A percentile compares a stretch with the other conserved stretches of the same genome.
Evolutionary conservation across 2,329 filamentous ascomycete genomes (phyloP).

Genomic region (Fusarium setosum): DNA sequence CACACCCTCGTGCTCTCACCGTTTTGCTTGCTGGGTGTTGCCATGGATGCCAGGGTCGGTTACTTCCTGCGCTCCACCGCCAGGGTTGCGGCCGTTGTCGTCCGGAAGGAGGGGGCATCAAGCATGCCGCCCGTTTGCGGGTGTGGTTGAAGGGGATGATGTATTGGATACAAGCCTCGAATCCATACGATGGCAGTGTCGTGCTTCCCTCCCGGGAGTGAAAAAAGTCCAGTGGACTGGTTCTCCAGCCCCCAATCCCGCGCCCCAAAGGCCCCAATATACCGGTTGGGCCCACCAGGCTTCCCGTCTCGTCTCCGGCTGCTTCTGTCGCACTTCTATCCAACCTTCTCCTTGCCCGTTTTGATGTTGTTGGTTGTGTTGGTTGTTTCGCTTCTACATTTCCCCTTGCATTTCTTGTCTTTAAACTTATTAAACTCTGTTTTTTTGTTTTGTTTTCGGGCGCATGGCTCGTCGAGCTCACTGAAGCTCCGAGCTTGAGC

Average conservation of each 20-base stretch:
- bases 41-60: no score
- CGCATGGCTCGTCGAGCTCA: background rate
- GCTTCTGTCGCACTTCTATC: conserved; percentile 14
- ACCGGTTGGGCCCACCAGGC: background rate
- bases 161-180: no score
- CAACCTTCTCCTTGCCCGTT: conserved; percentile 3
- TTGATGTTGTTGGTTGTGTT: conserved; percentile 1
- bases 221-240: background rate
- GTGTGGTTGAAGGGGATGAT: background rate
- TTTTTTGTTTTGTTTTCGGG: background rate
- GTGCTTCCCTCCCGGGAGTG: no score
- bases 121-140: background rate
- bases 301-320: no score
- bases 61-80: no score
- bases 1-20: background rate
- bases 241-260: conserved; percentile 1
- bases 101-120: background rate
- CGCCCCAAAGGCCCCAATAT: conserved; percentile 1
- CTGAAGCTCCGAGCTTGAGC: background rate
- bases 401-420: background rate
- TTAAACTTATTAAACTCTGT: background rate
- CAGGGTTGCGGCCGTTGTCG: background rate
- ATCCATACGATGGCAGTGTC: no score
- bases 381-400: conserved; percentile 3
- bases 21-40: background rate